Evolutionary conservation across 179 eudicot species (phyloP), one percentile per base, ranked within the genome.

Genomic region (Nepenthes alata): DNA sequence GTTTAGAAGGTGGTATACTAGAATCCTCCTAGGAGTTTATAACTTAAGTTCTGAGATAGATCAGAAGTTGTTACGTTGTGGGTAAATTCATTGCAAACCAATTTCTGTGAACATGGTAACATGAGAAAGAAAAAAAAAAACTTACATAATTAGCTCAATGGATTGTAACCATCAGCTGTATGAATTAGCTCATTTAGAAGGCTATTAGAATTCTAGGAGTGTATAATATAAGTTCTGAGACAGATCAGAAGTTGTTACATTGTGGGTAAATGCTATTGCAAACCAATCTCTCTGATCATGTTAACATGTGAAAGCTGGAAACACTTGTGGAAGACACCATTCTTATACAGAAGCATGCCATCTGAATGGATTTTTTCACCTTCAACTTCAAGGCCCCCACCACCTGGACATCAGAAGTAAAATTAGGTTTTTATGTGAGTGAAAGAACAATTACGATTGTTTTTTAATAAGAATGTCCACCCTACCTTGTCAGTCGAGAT

Each of bases 401-500:
- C 75, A 75, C 73, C 79, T 75, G 62, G 41, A 67, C 47, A 35
- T 34, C 37, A 57, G 49, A 59, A 37, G 65, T 60, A 58, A 47
- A 25, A 59, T 3, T 53, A n/a, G 5, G 8, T 12, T 52, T 13
- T 52, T 52, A 52, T 52, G 16, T 12, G 14, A 16, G 16, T n/a
- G n/a, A 12, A 12, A 13, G 6, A 4, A n/a, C 1, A n/a, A 16
- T n/a, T 52, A 5, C 5, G 5, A 12, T 11, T 52, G 2, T 13
- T 12, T 52, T 15, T 52, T 41, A 36, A 51, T 45, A 45, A 53
- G 60, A 53, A 59, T 25, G 16, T 15, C 15, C 38, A 60, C 6
- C 53, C 53, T 75, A 75, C 79, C 79, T 75, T 71, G 55, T 64
- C 37, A 75, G 62, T 60, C 79, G 68, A 59, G 72, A 56, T 10